Evolutionary conservation across 441 rosid genomes (phyloP).

Genomic region (Erodium moschatum): DNA sequence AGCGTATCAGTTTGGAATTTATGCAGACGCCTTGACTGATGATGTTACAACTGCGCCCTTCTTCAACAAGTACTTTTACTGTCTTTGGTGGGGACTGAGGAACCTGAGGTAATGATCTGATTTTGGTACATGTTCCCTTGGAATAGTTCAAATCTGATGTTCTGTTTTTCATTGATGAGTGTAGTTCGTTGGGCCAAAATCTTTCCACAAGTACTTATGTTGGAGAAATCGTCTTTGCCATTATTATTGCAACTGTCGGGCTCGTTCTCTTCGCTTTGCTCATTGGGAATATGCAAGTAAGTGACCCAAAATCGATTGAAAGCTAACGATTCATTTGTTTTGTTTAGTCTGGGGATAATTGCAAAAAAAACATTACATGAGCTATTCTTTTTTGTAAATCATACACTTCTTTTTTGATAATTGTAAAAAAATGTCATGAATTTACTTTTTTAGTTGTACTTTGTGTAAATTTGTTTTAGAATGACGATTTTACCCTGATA

Average conservation of each 20-base stretch:
- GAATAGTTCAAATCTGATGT: neutral
- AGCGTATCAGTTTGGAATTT: slow-evolving; percentile 63
- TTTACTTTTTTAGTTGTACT: too few relatives aligned
- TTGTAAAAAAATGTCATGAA: neutral
- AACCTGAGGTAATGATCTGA: slow-evolving; percentile 55
- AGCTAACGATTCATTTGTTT: too few relatives aligned
- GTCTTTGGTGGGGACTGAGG: slow-evolving; percentile 93
- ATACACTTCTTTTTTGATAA: too few relatives aligned
- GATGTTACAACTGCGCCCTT: slow-evolving; percentile 49
- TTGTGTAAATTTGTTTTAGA: too few relatives aligned
- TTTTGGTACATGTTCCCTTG: too few relatives aligned
- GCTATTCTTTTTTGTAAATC: too few relatives aligned
- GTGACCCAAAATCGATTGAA: neutral
- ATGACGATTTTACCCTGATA: too few relatives aligned
- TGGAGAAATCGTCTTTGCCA: slow-evolving; percentile 63
- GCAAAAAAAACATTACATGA: too few relatives aligned
- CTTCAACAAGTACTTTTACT: slow-evolving; percentile 73
- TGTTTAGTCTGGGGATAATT: neutral
- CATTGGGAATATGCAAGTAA: slow-evolving; percentile 85
- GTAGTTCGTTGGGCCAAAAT: slow-evolving; percentile 71
- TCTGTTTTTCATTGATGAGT: neutral
- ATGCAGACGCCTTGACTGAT: slow-evolving; percentile 51
- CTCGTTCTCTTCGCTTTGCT: slow-evolving; percentile 80
- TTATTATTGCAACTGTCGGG: slow-evolving; percentile 58
- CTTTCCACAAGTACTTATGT: slow-evolving; percentile 57